Percentiles rank a stretch among this genome's conserved stretches.
Evolutionary conservation across 73 alveolate species (phyloP).

Genomic region (Tetrahymena thermophila): DNA sequence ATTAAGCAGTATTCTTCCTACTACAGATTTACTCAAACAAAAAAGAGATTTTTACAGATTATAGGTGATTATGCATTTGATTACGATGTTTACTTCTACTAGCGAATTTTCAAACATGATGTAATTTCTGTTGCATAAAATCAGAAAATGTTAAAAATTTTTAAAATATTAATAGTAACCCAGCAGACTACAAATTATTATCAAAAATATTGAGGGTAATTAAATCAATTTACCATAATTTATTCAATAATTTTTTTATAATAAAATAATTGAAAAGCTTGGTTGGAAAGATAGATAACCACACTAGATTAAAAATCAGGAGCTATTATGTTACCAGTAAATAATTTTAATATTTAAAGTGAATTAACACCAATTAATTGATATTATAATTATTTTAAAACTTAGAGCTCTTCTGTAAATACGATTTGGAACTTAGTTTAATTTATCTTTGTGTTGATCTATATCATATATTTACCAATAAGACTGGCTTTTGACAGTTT

Average conservation of each 20-base stretch:
- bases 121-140: not conserved
- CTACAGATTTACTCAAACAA: not conserved
- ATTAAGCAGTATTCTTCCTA: not conserved
- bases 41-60: not conserved
- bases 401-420: not conserved
- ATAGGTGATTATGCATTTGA: not conserved
- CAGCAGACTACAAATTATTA: not conserved
- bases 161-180: not conserved
- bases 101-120: not conserved
- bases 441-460: not conserved
- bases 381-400: no score
- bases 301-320: not conserved
- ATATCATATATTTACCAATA: not conserved
- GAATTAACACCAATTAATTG: no score
- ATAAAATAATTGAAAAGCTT: not conserved
- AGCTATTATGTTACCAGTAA: not conserved
- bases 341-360: no score
- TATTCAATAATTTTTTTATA: no score
- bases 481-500: not conserved
- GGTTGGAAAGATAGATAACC: not conserved
- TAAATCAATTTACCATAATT: no score
- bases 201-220: not conserved
- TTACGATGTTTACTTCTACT: not conserved
- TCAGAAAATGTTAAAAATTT: not conserved
- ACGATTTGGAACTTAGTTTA: not conserved